Base-by-base conservation (phyloP, 805 yeast species). In the Wickerhamiella slavikovae region DNA sequence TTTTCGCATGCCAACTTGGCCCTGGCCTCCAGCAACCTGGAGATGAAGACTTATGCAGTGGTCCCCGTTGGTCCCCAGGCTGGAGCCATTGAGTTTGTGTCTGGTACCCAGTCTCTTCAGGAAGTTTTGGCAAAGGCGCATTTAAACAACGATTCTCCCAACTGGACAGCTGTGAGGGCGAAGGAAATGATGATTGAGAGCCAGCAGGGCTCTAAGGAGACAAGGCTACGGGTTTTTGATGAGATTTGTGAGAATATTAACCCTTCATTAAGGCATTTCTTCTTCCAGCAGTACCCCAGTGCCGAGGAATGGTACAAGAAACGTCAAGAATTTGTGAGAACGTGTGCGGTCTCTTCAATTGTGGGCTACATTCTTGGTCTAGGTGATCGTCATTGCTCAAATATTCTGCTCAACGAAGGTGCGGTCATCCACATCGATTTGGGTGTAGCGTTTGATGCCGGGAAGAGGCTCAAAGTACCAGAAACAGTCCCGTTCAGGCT, bases 371-470 rank as follows among this genome's bases (percentile, higher is more conserved):
- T 89, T 10, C 55, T 89, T 24, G 99, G 99, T 0, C 59, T 89
- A 4, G 99, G 99, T 4, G 99, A 89, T 48, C 58, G 99, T 17
- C 99, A 89, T 50, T 68, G 92, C 47, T 82, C 82, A 48, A 89
- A 89, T 47, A 73, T 89, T 22, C 51, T 89, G 27, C 45, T 89
- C n/a, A 95, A 89, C 48, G 59, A 60, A 28, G 96, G 96, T 0
- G 94, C 83, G 41, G 92, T 94, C 0, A 71, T 89, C 16, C 98
- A 91, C 47, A 91, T 89, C 40, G 99, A 89, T 49, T 55, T 89
- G 12, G 99, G 98, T 0, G 83, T 89, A 26, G 91, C 96, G 0
- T 89, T 89, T 55, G 98, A 89, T 48, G 94, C 82, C 17, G 98
- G 96, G 1, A 71, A 66, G 41, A 52, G 70, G 10, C 55, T 89